Evolutionary conservation across 2,329 filamentous ascomycete species (phyloP).

Genomic region (Ascochyta lentis): DNA sequence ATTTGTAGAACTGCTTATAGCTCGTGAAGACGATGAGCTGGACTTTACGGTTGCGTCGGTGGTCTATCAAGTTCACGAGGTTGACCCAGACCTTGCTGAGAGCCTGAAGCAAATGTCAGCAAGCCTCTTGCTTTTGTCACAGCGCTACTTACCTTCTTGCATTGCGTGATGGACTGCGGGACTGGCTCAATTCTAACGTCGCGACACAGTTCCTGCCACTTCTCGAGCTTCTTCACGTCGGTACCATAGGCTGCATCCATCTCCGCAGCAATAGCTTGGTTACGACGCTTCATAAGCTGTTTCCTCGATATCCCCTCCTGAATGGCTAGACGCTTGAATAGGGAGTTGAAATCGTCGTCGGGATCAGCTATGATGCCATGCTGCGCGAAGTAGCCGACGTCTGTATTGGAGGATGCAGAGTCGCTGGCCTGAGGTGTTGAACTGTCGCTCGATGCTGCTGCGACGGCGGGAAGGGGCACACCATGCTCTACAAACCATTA

Average conservation of each 20-base stretch:
- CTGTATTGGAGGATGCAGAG: not conserved
- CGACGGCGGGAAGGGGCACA: not conserved
- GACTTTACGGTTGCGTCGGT: conserved; percentile 25
- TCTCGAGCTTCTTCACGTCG: conserved; percentile 19
- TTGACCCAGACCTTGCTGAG: conserved; percentile 31
- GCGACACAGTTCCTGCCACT: conserved; percentile 32
- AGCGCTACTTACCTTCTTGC: conserved; percentile 28
- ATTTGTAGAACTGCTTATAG: conserved; percentile 18
- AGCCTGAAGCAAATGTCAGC: conserved; percentile 11
- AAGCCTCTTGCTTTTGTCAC: not conserved
- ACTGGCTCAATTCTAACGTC: conserved; percentile 20
- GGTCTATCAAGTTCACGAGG: conserved; percentile 31
- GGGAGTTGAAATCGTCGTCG: conserved; percentile 9
- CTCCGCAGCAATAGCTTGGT: conserved; percentile 16
- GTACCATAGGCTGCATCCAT: conserved; percentile 20
- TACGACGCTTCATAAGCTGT: conserved; percentile 7
- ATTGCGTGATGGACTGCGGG: conserved; percentile 29
- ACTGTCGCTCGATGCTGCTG: not conserved
- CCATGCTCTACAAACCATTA: not conserved
- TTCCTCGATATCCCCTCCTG: conserved; percentile 20
- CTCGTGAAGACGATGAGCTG: conserved; percentile 21
- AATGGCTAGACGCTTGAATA: conserved; percentile 25
- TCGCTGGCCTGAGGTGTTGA: conserved; percentile 1
- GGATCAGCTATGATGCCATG: conserved; percentile 21
- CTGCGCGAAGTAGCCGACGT: conserved; percentile 4